phyloP scores from a whole-genome alignment of 495 filamentous ascomycete species.

The Neurospora sp. region DNA sequence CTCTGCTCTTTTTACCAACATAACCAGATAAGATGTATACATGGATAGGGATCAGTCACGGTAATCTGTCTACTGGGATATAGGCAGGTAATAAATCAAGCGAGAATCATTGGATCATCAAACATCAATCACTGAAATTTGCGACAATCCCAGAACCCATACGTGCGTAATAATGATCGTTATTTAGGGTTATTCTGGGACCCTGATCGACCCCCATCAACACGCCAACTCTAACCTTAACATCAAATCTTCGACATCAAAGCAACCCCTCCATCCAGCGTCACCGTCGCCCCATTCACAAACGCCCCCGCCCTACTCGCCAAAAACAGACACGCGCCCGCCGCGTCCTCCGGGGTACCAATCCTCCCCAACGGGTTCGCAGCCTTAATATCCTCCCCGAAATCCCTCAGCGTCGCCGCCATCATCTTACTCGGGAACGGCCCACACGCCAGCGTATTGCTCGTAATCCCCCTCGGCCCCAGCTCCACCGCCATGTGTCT shows the following conservation, averaged over 20 bases:
- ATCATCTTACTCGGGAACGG: slow-evolving; percentile 82
- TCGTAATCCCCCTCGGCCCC: slow-evolving; percentile 54
- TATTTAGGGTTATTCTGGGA: no score
- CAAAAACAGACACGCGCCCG: slow-evolving; percentile 67
- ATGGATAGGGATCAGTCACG: not conserved
- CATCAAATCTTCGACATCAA: slow-evolving; percentile 25
- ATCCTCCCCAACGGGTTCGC: slow-evolving; percentile 63
- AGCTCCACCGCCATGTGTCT: slow-evolving; percentile 63
- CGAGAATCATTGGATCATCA: not conserved
- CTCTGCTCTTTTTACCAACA: not conserved
- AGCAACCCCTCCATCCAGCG: slow-evolving; percentile 54
- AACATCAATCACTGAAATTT: not conserved
- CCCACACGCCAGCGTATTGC: slow-evolving; percentile 54
- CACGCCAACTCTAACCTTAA: no score
- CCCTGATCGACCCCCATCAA: no score
- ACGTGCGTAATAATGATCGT: not conserved
- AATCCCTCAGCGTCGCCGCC: slow-evolving; percentile 53
- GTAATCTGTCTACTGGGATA: not conserved
- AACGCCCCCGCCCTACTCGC: slow-evolving; percentile 59
- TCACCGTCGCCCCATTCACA: slow-evolving; percentile 68
- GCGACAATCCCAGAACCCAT: not conserved
- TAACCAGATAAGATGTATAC: not conserved
- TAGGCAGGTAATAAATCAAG: not conserved
- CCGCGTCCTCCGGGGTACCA: slow-evolving; percentile 61
- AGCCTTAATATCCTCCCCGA: slow-evolving; percentile 50